Base-by-base conservation (phyloP, 441 rosid genomes). In the Pelargonium cotyledonis region DNA sequence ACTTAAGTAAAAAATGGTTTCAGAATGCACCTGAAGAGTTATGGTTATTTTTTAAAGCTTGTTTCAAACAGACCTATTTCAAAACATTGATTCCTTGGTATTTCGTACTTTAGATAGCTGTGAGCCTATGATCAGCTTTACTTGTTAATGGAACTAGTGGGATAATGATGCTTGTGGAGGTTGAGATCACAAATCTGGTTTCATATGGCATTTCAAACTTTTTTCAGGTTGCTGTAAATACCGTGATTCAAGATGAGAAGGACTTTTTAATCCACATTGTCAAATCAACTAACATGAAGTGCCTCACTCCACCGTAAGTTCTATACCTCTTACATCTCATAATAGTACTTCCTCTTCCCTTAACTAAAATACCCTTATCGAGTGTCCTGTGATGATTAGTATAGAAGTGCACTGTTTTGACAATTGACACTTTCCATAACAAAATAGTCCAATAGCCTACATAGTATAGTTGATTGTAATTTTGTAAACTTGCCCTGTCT, bases 271-370 rank as follows among this genome's bases (percentile, higher is more conserved):
- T 85, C 72, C 95, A 90, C 74, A 82, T 90, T 31, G 82, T 89
- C 60, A 90, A 88, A 77, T 90, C 96, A 55, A 90, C 96, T 67
- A 90, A 90, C 75, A 90, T 90, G 96, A 92, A 86, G 75, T 92
- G 98, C 67, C 90, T 92, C 68, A 88, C 95, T 49, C 90, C 91
- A 29, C 88, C 89, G 96, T 90, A 87, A 85, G 95, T 80, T 63
- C 23, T 38, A 11, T 3, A 1, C 55, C 12, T 15, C 55, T 46
- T 46, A 46, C 12, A 46, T 46, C 1, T 9, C 9, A 6, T 12
- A 7, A 46, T 21, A 21, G 23, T 21, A 46, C 51, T 46, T 6
- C 51, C 8, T 46, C 51, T 1, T 46, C 12, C 10, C 51, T 46
- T 46, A 46, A 46, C 1, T 46, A 6, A 9, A 46, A 46, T 9